phyloP scores from a whole-genome alignment of 2,329 filamentous ascomycete species.

The Rhinocladiella mackenziei region DNA sequence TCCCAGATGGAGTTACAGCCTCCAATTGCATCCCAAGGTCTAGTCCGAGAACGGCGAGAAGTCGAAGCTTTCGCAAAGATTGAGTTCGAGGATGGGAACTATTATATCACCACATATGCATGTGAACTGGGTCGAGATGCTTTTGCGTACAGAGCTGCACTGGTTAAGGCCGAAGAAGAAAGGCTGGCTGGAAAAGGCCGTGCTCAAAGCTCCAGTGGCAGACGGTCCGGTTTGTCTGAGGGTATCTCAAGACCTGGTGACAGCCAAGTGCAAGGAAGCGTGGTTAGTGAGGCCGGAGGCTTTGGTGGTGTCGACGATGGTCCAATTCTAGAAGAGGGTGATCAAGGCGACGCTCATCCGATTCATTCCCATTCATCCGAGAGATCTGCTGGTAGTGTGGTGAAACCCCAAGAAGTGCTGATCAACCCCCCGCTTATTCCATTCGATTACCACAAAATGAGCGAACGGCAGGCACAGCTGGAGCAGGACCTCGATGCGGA shows the following conservation, averaged over 20 bases:
- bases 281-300: slow-evolving; percentile 54
- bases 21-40: slow-evolving; percentile 15
- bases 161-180: slow-evolving; percentile 42
- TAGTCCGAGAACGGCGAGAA: slow-evolving; percentile 22
- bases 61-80: slow-evolving; percentile 62
- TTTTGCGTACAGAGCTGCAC: slow-evolving; percentile 47
- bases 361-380: slow-evolving; percentile 26
- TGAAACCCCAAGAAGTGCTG: slow-evolving; percentile 28
- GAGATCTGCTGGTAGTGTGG: slow-evolving; percentile 25
- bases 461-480: slow-evolving; percentile 23
- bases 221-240: slow-evolving; percentile 43
- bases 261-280: slow-evolving; percentile 46
- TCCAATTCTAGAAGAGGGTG: slow-evolving; percentile 15
- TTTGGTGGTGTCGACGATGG: slow-evolving; percentile 36
- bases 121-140: slow-evolving; percentile 62
- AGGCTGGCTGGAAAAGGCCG: slow-evolving; percentile 37
- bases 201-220: slow-evolving; percentile 43
- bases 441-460: slow-evolving; percentile 28
- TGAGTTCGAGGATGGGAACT: slow-evolving; percentile 62
- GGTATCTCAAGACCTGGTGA: slow-evolving; percentile 42
- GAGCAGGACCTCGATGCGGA: slow-evolving; percentile 16
- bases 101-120: slow-evolving; percentile 61
- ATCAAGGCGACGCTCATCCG: slow-evolving; percentile 12
- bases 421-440: slow-evolving; percentile 26
- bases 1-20: slow-evolving; percentile 14